Evolutionary conservation across 2,329 filamentous ascomycete species (phyloP), one percentile per base, ranked within the genome.

Genomic region (Bertia moriformis): DNA sequence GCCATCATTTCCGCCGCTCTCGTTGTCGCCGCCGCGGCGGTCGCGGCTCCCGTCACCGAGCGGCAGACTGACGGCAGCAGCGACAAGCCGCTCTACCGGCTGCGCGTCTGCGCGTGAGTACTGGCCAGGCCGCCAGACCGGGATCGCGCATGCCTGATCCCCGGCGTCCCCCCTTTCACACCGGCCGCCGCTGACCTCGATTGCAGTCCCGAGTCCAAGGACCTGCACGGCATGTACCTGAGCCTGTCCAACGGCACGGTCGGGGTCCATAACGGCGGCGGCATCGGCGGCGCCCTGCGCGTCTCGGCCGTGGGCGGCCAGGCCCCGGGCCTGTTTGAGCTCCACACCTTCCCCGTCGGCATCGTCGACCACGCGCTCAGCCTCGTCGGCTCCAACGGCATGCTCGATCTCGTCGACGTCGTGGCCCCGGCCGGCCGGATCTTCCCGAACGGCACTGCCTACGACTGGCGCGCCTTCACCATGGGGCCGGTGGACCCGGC

Each of bases 291-390:
- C 4, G 39, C 49, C 2, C 35, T 56, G 32, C 39, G 43, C 20
- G 52, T 62, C 43, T 58, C 56, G 48, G 40, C 52, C 4, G 43
- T 53, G 4, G 41, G 44, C 18, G 50, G 50, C 44, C 39, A 43
- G 13, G 46, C 52, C 37, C 45, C 46, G 20, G 48, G 51, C 37
- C 48, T 48, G 39, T 50, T 45, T 32, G 51, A 60, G 44, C 54
- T 63, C 36, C 60, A 59, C 52, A 55, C 50, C 5, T 59, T 51
- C 40, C 59, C 60, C 14, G 42, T 54, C 27, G 52, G 54, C 48
- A 51, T 53, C 33, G 49, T 56, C 30, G 55, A 59, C 48, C 53
- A 57, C 42, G 51, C 51, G 3, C 51, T 64, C 24, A 59, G 52
- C 15, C 51, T 63, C 19, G 44, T 57, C n/a, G 60, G 60, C 37